Percentiles rank a stretch among this genome's conserved stretches.
phyloP scores from a whole-genome alignment of 495 filamentous ascomycete species.

The Penicillium verhagenii region DNA sequence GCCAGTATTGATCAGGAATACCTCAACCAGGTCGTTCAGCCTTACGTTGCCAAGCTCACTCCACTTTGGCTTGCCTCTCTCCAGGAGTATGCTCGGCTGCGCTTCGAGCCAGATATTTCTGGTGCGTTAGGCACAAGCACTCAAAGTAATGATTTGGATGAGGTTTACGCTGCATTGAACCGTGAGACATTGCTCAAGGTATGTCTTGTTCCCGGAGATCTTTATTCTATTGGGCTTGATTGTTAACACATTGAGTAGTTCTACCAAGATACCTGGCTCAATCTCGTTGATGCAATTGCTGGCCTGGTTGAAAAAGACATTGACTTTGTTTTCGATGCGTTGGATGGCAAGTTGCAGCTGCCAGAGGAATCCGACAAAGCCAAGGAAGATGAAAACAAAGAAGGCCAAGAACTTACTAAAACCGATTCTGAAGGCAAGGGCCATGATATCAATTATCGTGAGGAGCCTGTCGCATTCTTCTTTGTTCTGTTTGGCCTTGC shows the following conservation, averaged over 20 bases:
- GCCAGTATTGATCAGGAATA: conserved; percentile 92
- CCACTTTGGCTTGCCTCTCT: conserved; percentile 92
- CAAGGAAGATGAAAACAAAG: conserved; percentile 41
- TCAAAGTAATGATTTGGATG: conserved; percentile 76
- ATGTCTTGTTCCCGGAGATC: conserved; percentile 1
- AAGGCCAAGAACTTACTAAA: conserved; percentile 44
- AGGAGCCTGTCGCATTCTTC: conserved; percentile 98
- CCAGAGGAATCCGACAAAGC: conserved; percentile 19
- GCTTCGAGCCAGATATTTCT: conserved; percentile 96
- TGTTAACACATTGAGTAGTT: conserved; percentile 55
- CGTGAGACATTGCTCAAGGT: conserved; percentile 84
- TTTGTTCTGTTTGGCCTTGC: conserved; percentile 97
- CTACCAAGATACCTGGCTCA: conserved; percentile 97
- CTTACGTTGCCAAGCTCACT: conserved; percentile 82
- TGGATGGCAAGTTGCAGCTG: conserved; percentile 70
- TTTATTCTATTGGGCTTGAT: neutral
- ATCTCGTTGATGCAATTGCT: conserved; percentile 94
- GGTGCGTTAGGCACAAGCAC: conserved; percentile 70
- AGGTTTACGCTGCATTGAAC: conserved; percentile 90
- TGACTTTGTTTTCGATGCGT: conserved; percentile 93
- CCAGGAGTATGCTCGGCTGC: conserved; percentile 86
- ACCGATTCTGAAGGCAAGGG: conserved; percentile 52
- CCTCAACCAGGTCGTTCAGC: conserved; percentile 82
- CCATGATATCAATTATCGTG: conserved; percentile 89
- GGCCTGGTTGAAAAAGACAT: conserved; percentile 97